Evolutionary conservation across 805 yeast species (phyloP), one percentile per base, ranked within the genome.

Genomic region (Cyberlindnera subsufficiens): DNA sequence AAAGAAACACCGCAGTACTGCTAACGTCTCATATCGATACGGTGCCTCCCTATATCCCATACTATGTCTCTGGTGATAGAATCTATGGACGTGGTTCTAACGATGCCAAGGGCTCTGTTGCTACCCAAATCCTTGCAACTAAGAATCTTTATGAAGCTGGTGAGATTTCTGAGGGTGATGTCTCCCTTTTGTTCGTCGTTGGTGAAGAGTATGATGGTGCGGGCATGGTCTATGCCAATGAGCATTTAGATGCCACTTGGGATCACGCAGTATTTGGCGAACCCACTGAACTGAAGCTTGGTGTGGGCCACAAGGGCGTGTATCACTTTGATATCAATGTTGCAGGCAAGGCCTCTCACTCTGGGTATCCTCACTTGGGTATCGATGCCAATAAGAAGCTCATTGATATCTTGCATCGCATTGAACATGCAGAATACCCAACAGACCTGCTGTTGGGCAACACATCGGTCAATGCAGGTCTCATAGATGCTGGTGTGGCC

Each of bases 51-150:
- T 80, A 53, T 52, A 58, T 80, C 40, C 73, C 72, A 3, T 82
- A 81, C 58, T 49, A 42, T 20, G 59, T 71, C 11, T 53, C 57
- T 22, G 80, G 76, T 3, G 66, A 72, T 37, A 58, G 59, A 22
- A 77, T 82, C 15, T 72, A 69, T 54, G 89, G 89, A 18, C 67
- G 90, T 42, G 90, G 90, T 3, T 58, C 83, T 1, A 68, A 74
- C 43, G 90, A 82, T 54, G 89, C 86, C n/a, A 82, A 82, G 55
- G 86, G 71, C 0, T 77, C 86, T 9, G 79, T 82, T 15, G 83
- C 86, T 0, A 59, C 84, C 1, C 86, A 80, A 53, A 64, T 80
- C 6, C 63, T 69, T 25, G 77, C 87, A 1, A 69, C 72, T 25
- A 58, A 71, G n/a, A 74, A 76, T 33, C 54, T 82, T 31, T 45